Evolutionary conservation across 805 yeast genomes (phyloP).

Genomic region (Kluyveromyces dobzhanskii): DNA sequence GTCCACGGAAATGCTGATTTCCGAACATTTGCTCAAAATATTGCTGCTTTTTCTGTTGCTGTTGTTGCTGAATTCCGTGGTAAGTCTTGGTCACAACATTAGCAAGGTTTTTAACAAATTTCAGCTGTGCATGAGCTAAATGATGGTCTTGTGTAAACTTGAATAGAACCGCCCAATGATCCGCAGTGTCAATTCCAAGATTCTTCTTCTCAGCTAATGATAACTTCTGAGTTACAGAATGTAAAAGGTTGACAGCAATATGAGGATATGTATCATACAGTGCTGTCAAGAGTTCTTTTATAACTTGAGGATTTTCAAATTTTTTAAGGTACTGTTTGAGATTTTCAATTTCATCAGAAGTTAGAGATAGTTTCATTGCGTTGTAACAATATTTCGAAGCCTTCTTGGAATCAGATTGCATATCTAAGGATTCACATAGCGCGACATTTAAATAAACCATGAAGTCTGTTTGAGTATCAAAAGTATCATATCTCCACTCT

Average conservation of each 20-base stretch:
- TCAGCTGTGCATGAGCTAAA: constrained; percentile 12
- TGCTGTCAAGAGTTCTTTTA: constrained; percentile 12
- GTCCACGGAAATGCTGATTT: constrained; percentile 26
- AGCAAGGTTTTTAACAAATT: constrained; percentile 16
- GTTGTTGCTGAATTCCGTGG: constrained; percentile 37
- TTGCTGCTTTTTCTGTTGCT: constrained; percentile 41
- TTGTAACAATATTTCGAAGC: constrained; percentile 16
- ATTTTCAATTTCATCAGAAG: constrained; percentile 10
- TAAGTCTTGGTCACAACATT: constrained; percentile 33
- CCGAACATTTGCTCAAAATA: constrained; percentile 29
- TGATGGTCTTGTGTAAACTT: constrained; percentile 18
- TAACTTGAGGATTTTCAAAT: neutral
- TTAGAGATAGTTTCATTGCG: constrained; percentile 13
- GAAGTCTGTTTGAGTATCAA: constrained; percentile 11
- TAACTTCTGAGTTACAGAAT: constrained; percentile 10
- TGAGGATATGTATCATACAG: constrained; percentile 25
- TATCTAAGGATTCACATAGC: constrained; percentile 18
- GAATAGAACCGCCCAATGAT: constrained; percentile 8
- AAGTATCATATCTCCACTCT: constrained; percentile 12
- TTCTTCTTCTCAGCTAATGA: constrained; percentile 6
- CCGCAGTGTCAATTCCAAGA: constrained; percentile 9
- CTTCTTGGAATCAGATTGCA: constrained; percentile 5
- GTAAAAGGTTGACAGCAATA: constrained; percentile 18
- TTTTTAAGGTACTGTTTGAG: constrained; percentile 14
- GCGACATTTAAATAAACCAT: constrained; percentile 12